phyloP scores from a whole-genome alignment of 2,329 filamentous ascomycete species.

The Alternaria angustiovoidea region DNA sequence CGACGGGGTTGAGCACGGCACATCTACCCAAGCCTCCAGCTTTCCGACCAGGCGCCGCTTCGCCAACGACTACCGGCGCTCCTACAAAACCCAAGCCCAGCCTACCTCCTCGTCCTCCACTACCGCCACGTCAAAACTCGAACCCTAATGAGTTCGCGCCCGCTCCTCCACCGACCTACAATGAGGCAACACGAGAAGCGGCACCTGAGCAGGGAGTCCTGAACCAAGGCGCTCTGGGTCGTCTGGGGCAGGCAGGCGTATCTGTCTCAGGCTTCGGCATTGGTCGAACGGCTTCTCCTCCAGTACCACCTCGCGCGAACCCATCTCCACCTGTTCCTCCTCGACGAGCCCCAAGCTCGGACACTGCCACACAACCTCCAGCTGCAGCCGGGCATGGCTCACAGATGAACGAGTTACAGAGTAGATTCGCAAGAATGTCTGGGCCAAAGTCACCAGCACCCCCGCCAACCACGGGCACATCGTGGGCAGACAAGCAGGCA shows the following conservation, averaged over 20 bases:
- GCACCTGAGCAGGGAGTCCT: slow-evolving; percentile 52
- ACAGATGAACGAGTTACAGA: slow-evolving; percentile 72
- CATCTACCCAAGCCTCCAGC: slow-evolving; percentile 75
- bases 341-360: slow-evolving; percentile 30
- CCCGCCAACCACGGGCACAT: slow-evolving; percentile 61
- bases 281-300: slow-evolving; percentile 55
- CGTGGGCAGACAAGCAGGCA: slow-evolving; percentile 69
- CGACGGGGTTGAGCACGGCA: slow-evolving; percentile 73
- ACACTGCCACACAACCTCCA: slow-evolving; percentile 27
- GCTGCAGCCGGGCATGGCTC: slow-evolving; percentile 34
- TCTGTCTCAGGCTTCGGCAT: slow-evolving; percentile 83
- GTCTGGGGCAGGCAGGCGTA: slow-evolving; percentile 77
- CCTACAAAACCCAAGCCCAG: slow-evolving; percentile 59
- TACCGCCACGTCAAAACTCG: slow-evolving; percentile 73
- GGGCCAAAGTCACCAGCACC: slow-evolving; percentile 42
- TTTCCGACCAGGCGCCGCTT: slow-evolving; percentile 53
- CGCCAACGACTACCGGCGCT: slow-evolving; percentile 34
- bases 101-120: slow-evolving; percentile 73
- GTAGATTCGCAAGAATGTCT: slow-evolving; percentile 63
- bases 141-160: slow-evolving; percentile 57
- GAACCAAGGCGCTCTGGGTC: slow-evolving; percentile 68
- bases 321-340: slow-evolving; percentile 39
- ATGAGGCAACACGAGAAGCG: slow-evolving; percentile 47
- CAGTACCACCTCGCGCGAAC: slow-evolving; percentile 48
- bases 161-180: slow-evolving; percentile 59